These are phyloP conservation scores for Aristolochia contorta DNA, from an alignment of 164 flowering plant species.

Conservation along the genomic window DNA sequence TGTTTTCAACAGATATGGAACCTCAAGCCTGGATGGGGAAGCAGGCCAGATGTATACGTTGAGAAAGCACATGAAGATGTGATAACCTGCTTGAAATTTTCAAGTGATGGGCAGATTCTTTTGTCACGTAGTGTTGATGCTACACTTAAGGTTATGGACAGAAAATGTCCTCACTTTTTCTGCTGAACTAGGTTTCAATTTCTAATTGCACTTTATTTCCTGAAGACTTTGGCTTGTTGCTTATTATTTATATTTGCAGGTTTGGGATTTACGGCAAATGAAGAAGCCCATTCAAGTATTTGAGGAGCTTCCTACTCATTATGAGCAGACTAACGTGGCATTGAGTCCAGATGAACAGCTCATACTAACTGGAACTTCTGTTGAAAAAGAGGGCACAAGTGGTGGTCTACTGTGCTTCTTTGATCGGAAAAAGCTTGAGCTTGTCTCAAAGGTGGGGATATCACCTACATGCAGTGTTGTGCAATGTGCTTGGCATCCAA, in stretches of 20 bases:
- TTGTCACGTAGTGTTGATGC: slow-evolving; percentile 85
- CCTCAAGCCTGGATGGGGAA: slow-evolving; percentile 97
- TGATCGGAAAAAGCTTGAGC: slow-evolving; percentile 73
- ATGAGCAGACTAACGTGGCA: slow-evolving; percentile 85
- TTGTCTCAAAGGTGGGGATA: slow-evolving; percentile 85
- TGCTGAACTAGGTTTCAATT: background rate
- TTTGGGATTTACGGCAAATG: slow-evolving; percentile 90
- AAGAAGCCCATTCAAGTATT: slow-evolving; percentile 61
- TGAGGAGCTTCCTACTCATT: slow-evolving; percentile 87
- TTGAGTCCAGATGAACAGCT: slow-evolving; percentile 93
- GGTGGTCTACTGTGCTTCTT: slow-evolving; percentile 85
- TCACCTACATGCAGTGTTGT: slow-evolving; percentile 90
- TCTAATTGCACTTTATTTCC: background rate
- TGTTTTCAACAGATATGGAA: slow-evolving; percentile 62
- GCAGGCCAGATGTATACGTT: slow-evolving; percentile 82
- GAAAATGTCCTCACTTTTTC: background rate
- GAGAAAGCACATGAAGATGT: slow-evolving; percentile 77
- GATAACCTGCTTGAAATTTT: slow-evolving; percentile 78
- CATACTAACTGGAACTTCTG: slow-evolving; percentile 91
- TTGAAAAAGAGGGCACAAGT: slow-evolving; percentile 68
- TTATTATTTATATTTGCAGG: slow-evolving; percentile 30
- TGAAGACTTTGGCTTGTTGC: background rate
- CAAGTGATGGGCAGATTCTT: slow-evolving; percentile 64
- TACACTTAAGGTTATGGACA: slow-evolving; percentile 60
- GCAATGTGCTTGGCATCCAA: slow-evolving; percentile 95